A percentile compares a stretch with the other conserved stretches of the same genome.
Conservation (phyloP, 1,139 yeast species). For the Protomyces inouyei region DNA sequence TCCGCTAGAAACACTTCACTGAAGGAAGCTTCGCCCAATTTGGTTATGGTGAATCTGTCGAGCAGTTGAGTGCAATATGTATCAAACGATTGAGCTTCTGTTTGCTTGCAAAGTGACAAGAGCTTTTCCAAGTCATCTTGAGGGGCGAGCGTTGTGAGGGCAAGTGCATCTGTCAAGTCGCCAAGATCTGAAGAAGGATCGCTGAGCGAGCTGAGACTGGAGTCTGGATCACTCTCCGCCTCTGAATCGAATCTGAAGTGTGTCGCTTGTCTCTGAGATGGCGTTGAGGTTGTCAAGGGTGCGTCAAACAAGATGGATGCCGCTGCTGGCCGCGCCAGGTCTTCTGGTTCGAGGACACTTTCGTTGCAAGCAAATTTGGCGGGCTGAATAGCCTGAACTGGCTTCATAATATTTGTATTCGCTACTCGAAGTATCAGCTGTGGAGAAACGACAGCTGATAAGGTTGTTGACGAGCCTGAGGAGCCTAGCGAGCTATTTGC, state of each 20-base stretch:
- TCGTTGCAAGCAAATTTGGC: not conserved
- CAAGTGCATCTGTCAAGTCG: not conserved
- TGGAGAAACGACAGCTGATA: not conserved
- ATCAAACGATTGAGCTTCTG: not conserved
- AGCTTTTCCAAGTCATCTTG: not conserved
- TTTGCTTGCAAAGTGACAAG: constrained; percentile 6
- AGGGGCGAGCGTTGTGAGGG: not conserved
- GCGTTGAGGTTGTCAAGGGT: not conserved
- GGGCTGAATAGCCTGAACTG: too few species aligned
- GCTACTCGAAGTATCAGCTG: not conserved
- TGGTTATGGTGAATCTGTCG: constrained; percentile 31
- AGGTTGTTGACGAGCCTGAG: not conserved
- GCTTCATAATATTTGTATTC: not conserved
- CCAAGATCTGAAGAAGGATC: not conserved
- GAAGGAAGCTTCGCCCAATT: constrained; percentile 48
- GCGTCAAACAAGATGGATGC: not conserved
- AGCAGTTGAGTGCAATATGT: not conserved
- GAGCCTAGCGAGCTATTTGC: not conserved
- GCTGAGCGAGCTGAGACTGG: not conserved
- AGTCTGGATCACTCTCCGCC: not conserved
- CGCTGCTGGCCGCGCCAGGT: not conserved
- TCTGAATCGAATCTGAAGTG: not conserved
- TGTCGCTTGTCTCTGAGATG: not conserved
- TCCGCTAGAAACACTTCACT: constrained; percentile 45
- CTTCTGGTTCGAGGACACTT: not conserved